Evolutionary conservation across 106 monocot genomes (phyloP).

Genomic region (Apostasia ramifera): DNA sequence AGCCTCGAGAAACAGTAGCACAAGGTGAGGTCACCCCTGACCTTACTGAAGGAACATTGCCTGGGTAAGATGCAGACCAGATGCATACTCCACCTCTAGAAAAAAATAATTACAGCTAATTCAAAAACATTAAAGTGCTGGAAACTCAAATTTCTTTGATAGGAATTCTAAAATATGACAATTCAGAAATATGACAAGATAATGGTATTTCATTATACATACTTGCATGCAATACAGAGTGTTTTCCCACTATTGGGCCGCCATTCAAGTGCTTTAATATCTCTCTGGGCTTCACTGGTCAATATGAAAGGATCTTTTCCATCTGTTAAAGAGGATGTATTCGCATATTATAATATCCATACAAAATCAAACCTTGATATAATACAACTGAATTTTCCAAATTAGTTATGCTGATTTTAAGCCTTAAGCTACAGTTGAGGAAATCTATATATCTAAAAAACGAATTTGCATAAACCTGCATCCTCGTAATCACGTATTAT

Average conservation of each 20-base stretch:
- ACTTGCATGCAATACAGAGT: slow-evolving; percentile 82
- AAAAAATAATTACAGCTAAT: slow-evolving; percentile 7
- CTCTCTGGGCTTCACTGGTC: slow-evolving; percentile 70
- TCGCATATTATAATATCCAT: slow-evolving; percentile 4
- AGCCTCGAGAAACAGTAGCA: slow-evolving; percentile 56
- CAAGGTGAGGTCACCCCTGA: slow-evolving; percentile 39
- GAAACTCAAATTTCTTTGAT: background rate
- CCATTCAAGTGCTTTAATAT: slow-evolving; percentile 74
- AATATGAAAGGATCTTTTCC: slow-evolving; percentile 66
- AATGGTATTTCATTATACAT: slow-evolving; percentile 11
- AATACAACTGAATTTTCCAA: background rate
- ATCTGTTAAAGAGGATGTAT: slow-evolving; percentile 27
- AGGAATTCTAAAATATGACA: background rate
- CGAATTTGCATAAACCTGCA: slow-evolving; percentile 39
- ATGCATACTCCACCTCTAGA: slow-evolving; percentile 84
- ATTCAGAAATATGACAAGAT: background rate
- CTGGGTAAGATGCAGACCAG: slow-evolving; percentile 92
- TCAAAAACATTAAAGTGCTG: background rate
- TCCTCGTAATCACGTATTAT: slow-evolving; percentile 71
- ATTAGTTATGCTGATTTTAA: background rate
- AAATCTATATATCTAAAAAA: slow-evolving; percentile 12
- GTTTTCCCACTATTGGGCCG: slow-evolving; percentile 88
- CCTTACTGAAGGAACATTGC: slow-evolving; percentile 63
- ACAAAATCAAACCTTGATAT: background rate
- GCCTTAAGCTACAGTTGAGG: background rate